Percentiles rank a stretch among this genome's conserved stretches.
Conservation (phyloP, 140 eudicot species). For the Ambrosia hybrid region DNA sequence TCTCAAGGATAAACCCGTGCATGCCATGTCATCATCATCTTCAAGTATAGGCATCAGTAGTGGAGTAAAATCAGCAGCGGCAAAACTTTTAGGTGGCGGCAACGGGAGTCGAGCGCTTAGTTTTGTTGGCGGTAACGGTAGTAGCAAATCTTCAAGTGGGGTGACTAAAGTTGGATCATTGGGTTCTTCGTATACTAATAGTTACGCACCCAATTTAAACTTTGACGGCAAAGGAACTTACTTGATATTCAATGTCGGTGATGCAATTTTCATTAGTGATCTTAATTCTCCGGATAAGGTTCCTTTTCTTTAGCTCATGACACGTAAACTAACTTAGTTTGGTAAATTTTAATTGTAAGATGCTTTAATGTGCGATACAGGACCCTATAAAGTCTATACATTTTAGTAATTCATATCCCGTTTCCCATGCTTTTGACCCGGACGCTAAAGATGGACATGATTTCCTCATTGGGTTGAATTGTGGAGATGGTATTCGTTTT, state of each 20-base stretch:
- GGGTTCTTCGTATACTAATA: slow-evolving; percentile 63
- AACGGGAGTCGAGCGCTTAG: slow-evolving; percentile 86
- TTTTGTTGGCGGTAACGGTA: slow-evolving; percentile 91
- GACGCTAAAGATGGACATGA: slow-evolving; percentile 98
- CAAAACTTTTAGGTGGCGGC: slow-evolving; percentile 74
- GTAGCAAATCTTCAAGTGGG: slow-evolving; percentile 63
- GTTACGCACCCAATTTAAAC: slow-evolving; percentile 43
- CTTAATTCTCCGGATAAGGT: slow-evolving; percentile 97
- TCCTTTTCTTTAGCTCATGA: slow-evolving; percentile 2
- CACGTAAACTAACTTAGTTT: neutral
- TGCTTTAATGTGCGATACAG: slow-evolving; percentile 43
- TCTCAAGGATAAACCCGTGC: slow-evolving; percentile 83
- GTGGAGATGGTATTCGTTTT: slow-evolving; percentile 81
- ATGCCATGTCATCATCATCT: slow-evolving; percentile 56
- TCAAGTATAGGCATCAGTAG: slow-evolving; percentile 72
- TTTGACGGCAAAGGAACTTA: slow-evolving; percentile 95
- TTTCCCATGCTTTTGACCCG: slow-evolving; percentile 89
- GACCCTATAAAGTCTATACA: slow-evolving; percentile 93
- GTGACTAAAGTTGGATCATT: slow-evolving; percentile 57
- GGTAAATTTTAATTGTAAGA: slow-evolving; percentile 29
- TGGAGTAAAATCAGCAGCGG: slow-evolving; percentile 97
- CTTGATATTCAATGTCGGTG: slow-evolving; percentile 88
- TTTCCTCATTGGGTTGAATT: slow-evolving; percentile 79
- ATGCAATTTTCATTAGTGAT: slow-evolving; percentile 80
- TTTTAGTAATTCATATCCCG: slow-evolving; percentile 88